Evolutionary conservation across 352 stramenopile species (phyloP).

Genomic region (Globisporangium paroecandrum): DNA sequence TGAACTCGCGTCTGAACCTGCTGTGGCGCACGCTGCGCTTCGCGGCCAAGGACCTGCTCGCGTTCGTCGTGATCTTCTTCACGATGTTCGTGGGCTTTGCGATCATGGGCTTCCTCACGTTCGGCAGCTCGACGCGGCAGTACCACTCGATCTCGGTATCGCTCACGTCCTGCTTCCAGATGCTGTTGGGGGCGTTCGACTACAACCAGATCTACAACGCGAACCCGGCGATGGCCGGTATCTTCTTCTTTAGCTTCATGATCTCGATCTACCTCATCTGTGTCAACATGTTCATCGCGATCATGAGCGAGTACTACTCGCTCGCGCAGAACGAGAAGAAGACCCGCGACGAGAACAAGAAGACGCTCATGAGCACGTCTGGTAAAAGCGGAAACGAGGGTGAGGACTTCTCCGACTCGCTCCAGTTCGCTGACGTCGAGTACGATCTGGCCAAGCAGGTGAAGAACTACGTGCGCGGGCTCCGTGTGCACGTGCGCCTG

Average conservation of each 20-base stretch:
- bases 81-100: too few relatives aligned
- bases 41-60: slow-evolving; percentile 52
- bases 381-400: slow-evolving; percentile 34
- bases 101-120: slow-evolving; percentile 47
- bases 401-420: slow-evolving; percentile 28
- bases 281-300: slow-evolving; percentile 85
- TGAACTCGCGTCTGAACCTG: slow-evolving; percentile 46
- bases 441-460: slow-evolving; percentile 76
- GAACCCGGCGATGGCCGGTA: slow-evolving; percentile 52
- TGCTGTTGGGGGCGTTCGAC: slow-evolving; percentile 77
- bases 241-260: slow-evolving; percentile 87
- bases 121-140: slow-evolving; percentile 56
- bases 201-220: slow-evolving; percentile 35
- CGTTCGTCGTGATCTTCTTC: slow-evolving; percentile 72
- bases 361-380: slow-evolving; percentile 22
- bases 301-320: slow-evolving; percentile 85
- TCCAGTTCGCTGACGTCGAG: slow-evolving; percentile 64
- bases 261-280: slow-evolving; percentile 78
- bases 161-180: slow-evolving; percentile 78
- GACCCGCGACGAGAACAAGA: slow-evolving; percentile 46
- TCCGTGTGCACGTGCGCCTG: slow-evolving; percentile 59
- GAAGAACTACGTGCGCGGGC: slow-evolving; percentile 52
- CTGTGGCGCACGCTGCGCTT: slow-evolving; percentile 79
- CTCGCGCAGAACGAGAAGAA: slow-evolving; percentile 69
- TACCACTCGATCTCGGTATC: slow-evolving; percentile 73